Evolutionary conservation across 2,329 filamentous ascomycete species (phyloP).

Genomic region (Pestalotiopsis sp.): DNA sequence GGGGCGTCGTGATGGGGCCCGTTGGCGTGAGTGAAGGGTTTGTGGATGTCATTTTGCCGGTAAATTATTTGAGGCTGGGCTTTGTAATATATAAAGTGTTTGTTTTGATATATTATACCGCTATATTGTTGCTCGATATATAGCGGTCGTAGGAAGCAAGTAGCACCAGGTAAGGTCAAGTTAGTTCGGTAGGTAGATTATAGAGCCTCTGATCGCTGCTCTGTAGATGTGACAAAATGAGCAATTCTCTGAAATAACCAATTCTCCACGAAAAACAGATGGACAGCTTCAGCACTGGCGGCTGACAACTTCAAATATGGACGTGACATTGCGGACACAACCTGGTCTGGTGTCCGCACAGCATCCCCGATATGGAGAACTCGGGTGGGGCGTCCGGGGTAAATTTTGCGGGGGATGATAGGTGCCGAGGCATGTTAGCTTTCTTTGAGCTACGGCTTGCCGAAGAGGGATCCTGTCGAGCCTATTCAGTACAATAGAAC

Average conservation of each 20-base stretch:
- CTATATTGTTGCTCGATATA: too few species aligned
- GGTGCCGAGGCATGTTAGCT: conserved; percentile 28
- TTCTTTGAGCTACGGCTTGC: not conserved
- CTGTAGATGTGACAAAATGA: not conserved
- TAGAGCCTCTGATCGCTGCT: not conserved
- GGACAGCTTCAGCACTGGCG: not conserved
- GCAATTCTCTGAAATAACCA: not conserved
- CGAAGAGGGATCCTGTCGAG: not conserved
- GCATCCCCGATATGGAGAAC: conserved; percentile 12
- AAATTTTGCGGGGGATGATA: conserved; percentile 20
- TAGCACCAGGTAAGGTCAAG: too few species aligned
- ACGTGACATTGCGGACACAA: not conserved
- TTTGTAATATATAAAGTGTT: not conserved
- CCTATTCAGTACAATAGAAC: not conserved
- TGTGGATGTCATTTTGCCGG: conserved; percentile 14
- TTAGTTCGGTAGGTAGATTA: too few species aligned
- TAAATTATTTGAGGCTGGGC: not conserved
- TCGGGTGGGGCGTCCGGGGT: conserved; percentile 25
- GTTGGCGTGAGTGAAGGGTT: conserved; percentile 15
- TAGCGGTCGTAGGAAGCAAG: too few species aligned
- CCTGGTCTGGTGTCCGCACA: conserved; percentile 7
- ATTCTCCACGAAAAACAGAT: not conserved
- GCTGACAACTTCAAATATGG: not conserved
- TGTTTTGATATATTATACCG: too few species aligned
- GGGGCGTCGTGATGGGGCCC: conserved; percentile 70